Conservation (phyloP, 257 asterid genomes). For the Scutellaria galericulata region DNA sequence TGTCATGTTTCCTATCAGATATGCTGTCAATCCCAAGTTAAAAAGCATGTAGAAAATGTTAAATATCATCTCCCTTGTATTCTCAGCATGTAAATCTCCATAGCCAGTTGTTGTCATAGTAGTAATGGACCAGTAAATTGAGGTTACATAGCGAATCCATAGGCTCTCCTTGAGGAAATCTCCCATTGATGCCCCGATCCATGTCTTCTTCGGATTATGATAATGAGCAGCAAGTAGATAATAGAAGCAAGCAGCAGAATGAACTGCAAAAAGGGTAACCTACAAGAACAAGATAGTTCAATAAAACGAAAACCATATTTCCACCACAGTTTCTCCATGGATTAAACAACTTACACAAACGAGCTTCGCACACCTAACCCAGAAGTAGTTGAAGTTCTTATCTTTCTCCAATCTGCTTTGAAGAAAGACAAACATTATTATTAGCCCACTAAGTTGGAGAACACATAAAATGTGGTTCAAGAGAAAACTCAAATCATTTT, state of each 20-base stretch:
- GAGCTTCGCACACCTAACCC: constrained; percentile 88
- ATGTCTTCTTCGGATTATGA: constrained; percentile 61
- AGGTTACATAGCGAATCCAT: constrained; percentile 81
- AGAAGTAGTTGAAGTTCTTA: constrained; percentile 83
- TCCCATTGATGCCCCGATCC: constrained; percentile 80
- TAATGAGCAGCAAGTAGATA: constrained; percentile 81
- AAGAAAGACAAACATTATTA: constrained; percentile 20
- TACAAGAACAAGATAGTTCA: constrained; percentile 33
- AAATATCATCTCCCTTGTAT: constrained; percentile 85
- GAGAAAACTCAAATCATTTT: constrained; percentile 22
- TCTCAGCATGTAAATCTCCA: constrained; percentile 93
- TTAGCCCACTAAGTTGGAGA: constrained; percentile 10
- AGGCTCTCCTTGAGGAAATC: constrained; percentile 66
- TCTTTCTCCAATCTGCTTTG: constrained; percentile 84
- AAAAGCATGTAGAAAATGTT: constrained; percentile 88
- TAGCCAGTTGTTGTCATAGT: constrained; percentile 95
- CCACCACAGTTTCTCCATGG: neutral
- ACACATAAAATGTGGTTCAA: neutral
- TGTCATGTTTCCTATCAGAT: constrained; percentile 96
- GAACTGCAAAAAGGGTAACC: constrained; percentile 97
- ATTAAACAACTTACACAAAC: constrained; percentile 66
- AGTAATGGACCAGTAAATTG: constrained; percentile 93
- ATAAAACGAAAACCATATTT: neutral
- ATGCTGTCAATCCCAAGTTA: constrained; percentile 88
- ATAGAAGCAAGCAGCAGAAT: constrained; percentile 92